A percentile compares a stretch with the other conserved stretches of the same genome.
These are phyloP conservation scores for Cryphonectria radicalis DNA, from an alignment of 2,329 filamentous ascomycete genomes.

Conservation along the genomic window DNA sequence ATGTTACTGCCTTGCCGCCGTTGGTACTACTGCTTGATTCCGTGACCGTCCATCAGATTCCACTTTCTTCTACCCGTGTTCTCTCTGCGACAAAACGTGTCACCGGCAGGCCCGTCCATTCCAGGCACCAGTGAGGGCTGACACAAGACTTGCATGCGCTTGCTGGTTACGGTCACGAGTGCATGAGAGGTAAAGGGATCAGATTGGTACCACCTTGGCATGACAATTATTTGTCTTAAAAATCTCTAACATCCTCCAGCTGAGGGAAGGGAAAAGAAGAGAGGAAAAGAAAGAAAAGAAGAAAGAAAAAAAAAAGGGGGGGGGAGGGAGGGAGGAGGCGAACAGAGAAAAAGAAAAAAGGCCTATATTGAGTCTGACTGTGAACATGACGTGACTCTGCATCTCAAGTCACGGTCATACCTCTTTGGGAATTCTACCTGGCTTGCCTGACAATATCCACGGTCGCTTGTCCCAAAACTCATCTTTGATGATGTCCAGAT, in stretches of 20 bases:
- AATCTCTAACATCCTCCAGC: background rate
- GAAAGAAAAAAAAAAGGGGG: no score
- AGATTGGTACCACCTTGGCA: background rate
- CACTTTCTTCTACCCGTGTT: background rate
- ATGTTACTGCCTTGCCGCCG: background rate
- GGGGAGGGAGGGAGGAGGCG: no score
- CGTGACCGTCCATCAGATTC: constrained; percentile 18
- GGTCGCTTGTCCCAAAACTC: constrained; percentile 89
- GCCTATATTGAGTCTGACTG: background rate
- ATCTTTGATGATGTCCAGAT: constrained; percentile 93
- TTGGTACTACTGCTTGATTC: background rate
- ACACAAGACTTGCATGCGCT: background rate
- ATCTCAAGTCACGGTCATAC: constrained; percentile 38
- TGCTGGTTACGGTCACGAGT: background rate
- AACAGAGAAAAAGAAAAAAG: no score
- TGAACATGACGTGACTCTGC: background rate
- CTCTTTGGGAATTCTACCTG: constrained; percentile 70
- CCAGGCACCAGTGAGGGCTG: background rate
- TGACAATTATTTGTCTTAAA: background rate
- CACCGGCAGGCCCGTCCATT: background rate
- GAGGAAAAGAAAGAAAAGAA: no score
- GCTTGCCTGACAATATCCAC: constrained; percentile 79
- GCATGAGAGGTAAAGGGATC: background rate
- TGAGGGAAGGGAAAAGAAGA: no score
- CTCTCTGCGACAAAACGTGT: background rate